Conservation (phyloP, 2,329 filamentous ascomycete species). For the Davidsoniella neocaledoniae region DNA sequence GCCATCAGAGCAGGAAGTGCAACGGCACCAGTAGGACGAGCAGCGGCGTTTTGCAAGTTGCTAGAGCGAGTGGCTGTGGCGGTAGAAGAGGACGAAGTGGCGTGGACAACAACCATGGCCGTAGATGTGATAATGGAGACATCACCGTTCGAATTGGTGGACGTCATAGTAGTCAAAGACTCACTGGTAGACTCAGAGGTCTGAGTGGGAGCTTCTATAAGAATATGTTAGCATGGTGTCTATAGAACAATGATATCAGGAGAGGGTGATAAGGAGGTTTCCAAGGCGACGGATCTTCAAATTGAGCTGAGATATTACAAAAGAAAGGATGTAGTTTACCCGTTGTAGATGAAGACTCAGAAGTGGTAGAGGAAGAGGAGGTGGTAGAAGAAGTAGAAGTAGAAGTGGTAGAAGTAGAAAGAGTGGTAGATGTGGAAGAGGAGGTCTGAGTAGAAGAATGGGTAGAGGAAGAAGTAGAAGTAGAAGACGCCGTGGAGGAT, state of each 20-base stretch:
- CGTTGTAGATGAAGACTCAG: neutral
- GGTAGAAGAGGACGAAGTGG: constrained; percentile 15
- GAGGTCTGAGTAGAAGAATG: constrained; percentile 9
- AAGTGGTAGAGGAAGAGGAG: constrained; percentile 10
- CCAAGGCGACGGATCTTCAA: neutral
- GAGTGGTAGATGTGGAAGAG: constrained; percentile 16
- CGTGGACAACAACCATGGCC: constrained; percentile 29
- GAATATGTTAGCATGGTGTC: neutral
- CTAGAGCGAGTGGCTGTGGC: constrained; percentile 18
- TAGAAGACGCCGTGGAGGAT: constrained; percentile 8
- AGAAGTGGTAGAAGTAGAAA: constrained; percentile 18
- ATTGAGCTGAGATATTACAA: neutral
- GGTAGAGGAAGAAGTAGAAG: constrained; percentile 10
- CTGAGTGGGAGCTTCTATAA: constrained; percentile 13
- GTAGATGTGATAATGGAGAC: constrained; percentile 32
- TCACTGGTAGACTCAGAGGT: constrained; percentile 20
- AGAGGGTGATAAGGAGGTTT: neutral
- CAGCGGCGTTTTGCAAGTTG: constrained; percentile 23
- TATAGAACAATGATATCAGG: neutral
- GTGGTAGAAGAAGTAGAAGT: constrained; percentile 13
- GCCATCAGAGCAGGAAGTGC: constrained; percentile 12
- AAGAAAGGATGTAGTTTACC: neutral
- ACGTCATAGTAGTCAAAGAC: constrained; percentile 27
- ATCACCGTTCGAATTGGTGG: constrained; percentile 27
- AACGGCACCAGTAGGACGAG: constrained; percentile 13